Conservation (phyloP, 129 eudicot genomes). For the Rutidosis leptorrhynchoides region DNA sequence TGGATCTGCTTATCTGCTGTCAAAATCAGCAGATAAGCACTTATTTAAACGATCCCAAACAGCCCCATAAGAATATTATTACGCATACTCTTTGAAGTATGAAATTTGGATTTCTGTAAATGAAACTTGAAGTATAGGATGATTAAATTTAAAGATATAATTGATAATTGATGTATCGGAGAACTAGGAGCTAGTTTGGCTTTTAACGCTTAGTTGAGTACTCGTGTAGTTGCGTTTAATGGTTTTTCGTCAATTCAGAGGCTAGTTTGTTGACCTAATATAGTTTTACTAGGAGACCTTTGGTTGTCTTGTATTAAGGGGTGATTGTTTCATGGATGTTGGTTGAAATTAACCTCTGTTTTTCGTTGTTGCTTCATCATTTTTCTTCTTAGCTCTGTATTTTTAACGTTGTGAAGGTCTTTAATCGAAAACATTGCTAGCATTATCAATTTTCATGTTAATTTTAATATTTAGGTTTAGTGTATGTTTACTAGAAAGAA, state of each 20-base stretch:
- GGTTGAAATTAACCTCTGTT: background rate
- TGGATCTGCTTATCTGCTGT: no score
- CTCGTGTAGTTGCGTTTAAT: background rate
- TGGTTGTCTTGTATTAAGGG: background rate
- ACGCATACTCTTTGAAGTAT: background rate
- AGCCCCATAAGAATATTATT: no score
- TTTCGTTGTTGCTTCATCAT: background rate
- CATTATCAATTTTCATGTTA: background rate
- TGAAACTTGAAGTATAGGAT: background rate
- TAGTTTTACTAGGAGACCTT: background rate
- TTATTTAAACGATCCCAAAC: no score
- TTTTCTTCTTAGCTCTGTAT: background rate
- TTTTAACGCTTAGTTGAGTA: background rate
- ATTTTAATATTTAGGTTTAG: background rate
- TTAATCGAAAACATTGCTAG: background rate
- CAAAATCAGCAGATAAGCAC: no score
- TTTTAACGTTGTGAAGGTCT: background rate
- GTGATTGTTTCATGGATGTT: background rate
- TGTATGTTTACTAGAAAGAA: background rate
- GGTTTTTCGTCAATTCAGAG: background rate
- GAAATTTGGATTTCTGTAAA: background rate
- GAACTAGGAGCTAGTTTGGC: conserved; percentile 13
- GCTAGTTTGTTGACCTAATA: background rate
- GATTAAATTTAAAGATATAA: conserved; percentile 1
- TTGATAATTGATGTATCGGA: background rate